Base-by-base conservation (phyloP, 2,329 filamentous ascomycete species). In the Juglanconis juglandina region DNA sequence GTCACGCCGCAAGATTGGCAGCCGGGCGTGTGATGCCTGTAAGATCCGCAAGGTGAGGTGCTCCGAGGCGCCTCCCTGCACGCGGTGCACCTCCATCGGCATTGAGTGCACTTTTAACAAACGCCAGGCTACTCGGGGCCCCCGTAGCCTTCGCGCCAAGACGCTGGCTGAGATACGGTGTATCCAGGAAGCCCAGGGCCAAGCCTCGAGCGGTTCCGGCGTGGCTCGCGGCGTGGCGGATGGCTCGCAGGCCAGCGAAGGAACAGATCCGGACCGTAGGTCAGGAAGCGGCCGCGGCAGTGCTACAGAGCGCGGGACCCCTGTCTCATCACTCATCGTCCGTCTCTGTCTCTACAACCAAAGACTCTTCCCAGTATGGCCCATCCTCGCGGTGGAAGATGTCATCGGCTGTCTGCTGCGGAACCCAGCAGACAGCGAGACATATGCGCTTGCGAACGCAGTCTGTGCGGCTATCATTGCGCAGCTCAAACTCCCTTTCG, bases 11-110 rank as follows among this genome's bases (percentile, higher is more conserved):
- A 74, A 71, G 63, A 71, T 73, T 35, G 71, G 68, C 48, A 76
- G 75, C 60, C 67, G 77, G 35, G 79, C 79, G 10, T 82, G 80
- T 67, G 80, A 82, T 63, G 78, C 75, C 24, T 83, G 80, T 71
- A 81, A 80, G 70, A 75, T 83, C 47, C 75, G 80, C 58, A 83
- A 83, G 70, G 77, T 82, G 61, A 76, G 77, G 51, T 83, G 80
- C 67, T 77, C 76, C 13, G 80, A 79, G 53, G 69, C 71, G 2
- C 71, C 77, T 30, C 80, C 80, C 6, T 83, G 80, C 60, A 70
- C 70, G 33, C 74, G 76, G 9, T 83, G 80, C 64, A 66, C 70
- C 32, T 72, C 76, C 14, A 73, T 77, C 2, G 72, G 76, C 7
- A 76, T 82, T 54, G 72, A 76, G 14, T 82, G 80, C 67, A 82